phyloP scores from a whole-genome alignment of 768 basidiomycete genomes.

The Cyclocybe aegerita region DNA sequence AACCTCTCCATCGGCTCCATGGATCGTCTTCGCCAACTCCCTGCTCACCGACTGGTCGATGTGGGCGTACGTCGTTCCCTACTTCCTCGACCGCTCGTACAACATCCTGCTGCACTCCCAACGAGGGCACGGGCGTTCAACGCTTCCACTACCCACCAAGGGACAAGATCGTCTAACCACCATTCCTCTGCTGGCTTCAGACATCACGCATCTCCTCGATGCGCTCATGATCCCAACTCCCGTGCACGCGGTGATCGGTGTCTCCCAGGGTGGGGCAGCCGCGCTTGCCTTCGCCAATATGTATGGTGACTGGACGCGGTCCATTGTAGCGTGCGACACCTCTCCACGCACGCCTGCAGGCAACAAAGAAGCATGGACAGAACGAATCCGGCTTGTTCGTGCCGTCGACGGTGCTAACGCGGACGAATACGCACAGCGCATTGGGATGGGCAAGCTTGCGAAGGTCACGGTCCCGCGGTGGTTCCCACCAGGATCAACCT shows the following conservation, averaged over 20 bases:
- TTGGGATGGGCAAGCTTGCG: conserved; percentile 43
- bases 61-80: conserved; percentile 46
- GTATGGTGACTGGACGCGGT: conserved; percentile 32
- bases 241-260: conserved; percentile 48
- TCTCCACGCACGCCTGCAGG: conserved; percentile 41
- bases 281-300: conserved; percentile 45
- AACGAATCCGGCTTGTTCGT: conserved; percentile 37
- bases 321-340: conserved; percentile 51
- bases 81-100: conserved; percentile 35
- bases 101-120: conserved; percentile 53
- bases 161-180: conserved; percentile 25
- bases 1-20: conserved; percentile 39
- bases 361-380: conserved; percentile 50
- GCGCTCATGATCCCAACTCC: conserved; percentile 33
- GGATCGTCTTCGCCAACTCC: conserved; percentile 52
- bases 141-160: conserved; percentile 21
- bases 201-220: conserved; percentile 39
- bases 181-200: conserved; percentile 44
- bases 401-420: conserved; percentile 16
- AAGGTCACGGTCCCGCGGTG: conserved; percentile 44
- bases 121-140: conserved; percentile 51
- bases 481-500: conserved; percentile 41
- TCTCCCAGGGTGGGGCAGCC: conserved; percentile 53
- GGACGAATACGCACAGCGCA: conserved; percentile 27
- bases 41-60: conserved; percentile 47